A percentile compares a stretch with the other conserved stretches of the same genome.
These are phyloP conservation scores for Lagerstroemia speciosa DNA, from an alignment of 345 rosid species.

Conservation along the genomic window DNA sequence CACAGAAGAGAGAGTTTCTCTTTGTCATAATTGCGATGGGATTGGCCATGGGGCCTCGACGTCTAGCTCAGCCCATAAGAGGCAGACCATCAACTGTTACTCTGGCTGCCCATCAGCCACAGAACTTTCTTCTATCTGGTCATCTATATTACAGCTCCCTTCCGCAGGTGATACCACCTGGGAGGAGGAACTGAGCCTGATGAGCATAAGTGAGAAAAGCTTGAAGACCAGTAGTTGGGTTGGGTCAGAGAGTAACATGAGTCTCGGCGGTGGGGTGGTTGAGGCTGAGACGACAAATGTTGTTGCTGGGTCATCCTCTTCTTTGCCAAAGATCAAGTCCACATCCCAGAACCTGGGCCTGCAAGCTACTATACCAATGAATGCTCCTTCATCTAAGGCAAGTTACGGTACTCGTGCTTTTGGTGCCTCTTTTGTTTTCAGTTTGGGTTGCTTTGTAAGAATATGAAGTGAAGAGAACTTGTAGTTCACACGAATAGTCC, in stretches of 20 bases:
- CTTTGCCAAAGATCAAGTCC: constrained; percentile 33
- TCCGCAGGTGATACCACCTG: constrained; percentile 48
- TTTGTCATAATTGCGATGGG: constrained; percentile 99
- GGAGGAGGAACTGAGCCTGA: constrained; percentile 72
- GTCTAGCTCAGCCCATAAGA: constrained; percentile 46
- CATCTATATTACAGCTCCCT: constrained; percentile 50
- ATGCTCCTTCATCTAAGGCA: constrained; percentile 51
- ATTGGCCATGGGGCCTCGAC: constrained; percentile 52
- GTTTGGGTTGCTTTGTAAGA: not conserved
- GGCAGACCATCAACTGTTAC: constrained; percentile 70
- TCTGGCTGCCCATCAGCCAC: constrained; percentile 89
- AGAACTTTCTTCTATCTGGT: constrained; percentile 87
- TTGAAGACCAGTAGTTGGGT: constrained; percentile 15
- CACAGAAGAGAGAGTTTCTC: constrained; percentile 62
- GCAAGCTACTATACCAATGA: constrained; percentile 27
- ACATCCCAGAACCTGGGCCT: constrained; percentile 27
- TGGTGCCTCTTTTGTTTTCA: not conserved
- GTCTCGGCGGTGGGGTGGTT: constrained; percentile 23
- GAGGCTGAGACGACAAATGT: constrained; percentile 29
- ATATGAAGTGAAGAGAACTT: not conserved
- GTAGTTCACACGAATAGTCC: not conserved
- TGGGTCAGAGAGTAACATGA: constrained; percentile 22
- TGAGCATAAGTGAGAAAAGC: constrained; percentile 61
- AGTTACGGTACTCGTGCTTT: not conserved
- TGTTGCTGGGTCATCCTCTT: constrained; percentile 30